A percentile compares a stretch with the other conserved stretches of the same genome.
Evolutionary conservation across 2,329 filamentous ascomycete genomes (phyloP).

Genomic region (Calonectria pseudoreteaudii): DNA sequence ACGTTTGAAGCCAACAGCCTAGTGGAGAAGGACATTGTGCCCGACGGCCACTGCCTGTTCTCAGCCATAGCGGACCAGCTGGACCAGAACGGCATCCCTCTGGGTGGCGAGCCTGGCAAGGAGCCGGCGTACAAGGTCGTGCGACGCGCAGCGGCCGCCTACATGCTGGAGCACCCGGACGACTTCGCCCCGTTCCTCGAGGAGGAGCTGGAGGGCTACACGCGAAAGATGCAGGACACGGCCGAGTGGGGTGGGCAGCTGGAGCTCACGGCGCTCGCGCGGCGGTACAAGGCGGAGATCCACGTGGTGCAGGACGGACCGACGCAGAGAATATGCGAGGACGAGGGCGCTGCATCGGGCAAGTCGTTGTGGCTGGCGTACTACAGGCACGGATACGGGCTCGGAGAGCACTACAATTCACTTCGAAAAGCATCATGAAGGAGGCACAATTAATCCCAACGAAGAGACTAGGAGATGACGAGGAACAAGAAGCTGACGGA

Average conservation of each 20-base stretch:
- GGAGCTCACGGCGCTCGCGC: slow-evolving; percentile 87
- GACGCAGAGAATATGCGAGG: slow-evolving; percentile 76
- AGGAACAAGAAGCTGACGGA: no score
- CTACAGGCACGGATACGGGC: slow-evolving; percentile 91
- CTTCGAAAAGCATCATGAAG: slow-evolving; percentile 62
- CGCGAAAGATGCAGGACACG: slow-evolving; percentile 82
- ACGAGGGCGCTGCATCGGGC: slow-evolving; percentile 63
- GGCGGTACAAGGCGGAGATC: slow-evolving; percentile 83
- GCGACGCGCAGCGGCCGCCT: slow-evolving; percentile 78
- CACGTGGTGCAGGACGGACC: slow-evolving; percentile 87
- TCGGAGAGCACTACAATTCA: slow-evolving; percentile 98
- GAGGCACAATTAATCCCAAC: background rate
- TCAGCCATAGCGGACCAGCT: slow-evolving; percentile 91
- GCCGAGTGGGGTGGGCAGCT: slow-evolving; percentile 97
- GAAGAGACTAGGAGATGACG: background rate
- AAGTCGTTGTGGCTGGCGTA: slow-evolving; percentile 86
- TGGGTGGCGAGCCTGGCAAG: slow-evolving; percentile 43
- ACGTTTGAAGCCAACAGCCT: slow-evolving; percentile 74
- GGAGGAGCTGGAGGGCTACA: slow-evolving; percentile 79
- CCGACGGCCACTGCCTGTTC: slow-evolving; percentile 96
- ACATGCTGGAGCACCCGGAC: slow-evolving; percentile 78
- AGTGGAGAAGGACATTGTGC: slow-evolving; percentile 81
- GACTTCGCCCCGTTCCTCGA: slow-evolving; percentile 92
- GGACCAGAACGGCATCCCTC: slow-evolving; percentile 59
- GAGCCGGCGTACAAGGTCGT: slow-evolving; percentile 72